Evolutionary conservation across 2,329 filamentous ascomycete species (phyloP), one percentile per base, ranked within the genome.

Genomic region (Diaporthe citrichinensis): DNA sequence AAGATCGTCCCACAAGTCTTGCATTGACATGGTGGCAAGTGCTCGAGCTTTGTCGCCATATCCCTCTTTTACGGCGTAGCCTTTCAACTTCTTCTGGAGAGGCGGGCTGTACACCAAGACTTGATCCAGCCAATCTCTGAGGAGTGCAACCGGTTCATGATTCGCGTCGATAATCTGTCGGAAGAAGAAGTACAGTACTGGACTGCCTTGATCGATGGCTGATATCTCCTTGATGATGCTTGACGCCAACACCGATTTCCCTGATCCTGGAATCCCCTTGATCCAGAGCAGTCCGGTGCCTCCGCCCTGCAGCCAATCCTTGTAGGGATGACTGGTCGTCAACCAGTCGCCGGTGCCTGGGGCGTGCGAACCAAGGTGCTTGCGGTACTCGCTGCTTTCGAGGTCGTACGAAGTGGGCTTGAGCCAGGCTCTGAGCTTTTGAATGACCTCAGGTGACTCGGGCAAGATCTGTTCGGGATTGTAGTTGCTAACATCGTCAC

Each of bases 351-450:
- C 49, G 49, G 49, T 51, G 23, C 49, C 49, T 51, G 23, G 49
- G 23, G 49, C 49, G 49, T 51, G 49, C 10, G 49, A 51, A 51
- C 23, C n/a, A n/a, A 51, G 49, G 49, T 51, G 49, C 14, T 51
- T 51, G 49, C 49, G 49, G 49, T 51, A 51, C 49, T 51, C 49
- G 49, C 49, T 51, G 49, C 49, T 51, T 51, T 51, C 49, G 23
- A 51, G 49, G 49, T 51, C 49, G 49, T 51, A 51, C 49, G 49
- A 51, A 25, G 49, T 51, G 49, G 49, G 49, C 49, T 51, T 51
- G 23, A 51, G 49, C 49, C 49, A 51, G 49, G 49, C 49, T 51
- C 49, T 51, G 49, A 51, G 49, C 23, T 51, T 51, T 51, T 51
- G 49, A 51, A 51, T 51, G 49, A 51, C 49, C 10, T 51, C 49